Evolutionary conservation across 202 grass and related monocot species (phyloP).

Genomic region (Carex sylvatica): DNA sequence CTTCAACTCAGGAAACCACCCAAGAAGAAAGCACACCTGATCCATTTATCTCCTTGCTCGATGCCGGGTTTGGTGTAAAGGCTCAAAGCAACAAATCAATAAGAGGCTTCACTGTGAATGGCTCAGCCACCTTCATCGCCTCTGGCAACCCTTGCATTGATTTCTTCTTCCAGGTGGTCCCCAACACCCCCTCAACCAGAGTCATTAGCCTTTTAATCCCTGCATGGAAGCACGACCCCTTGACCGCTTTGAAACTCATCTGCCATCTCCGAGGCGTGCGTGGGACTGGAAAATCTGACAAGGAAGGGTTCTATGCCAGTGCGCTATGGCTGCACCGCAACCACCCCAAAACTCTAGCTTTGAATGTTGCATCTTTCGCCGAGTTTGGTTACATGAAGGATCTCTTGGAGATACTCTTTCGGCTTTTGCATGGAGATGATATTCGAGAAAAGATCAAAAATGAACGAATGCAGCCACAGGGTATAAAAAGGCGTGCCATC

Average conservation of each 20-base stretch:
- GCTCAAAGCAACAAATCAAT: neutral
- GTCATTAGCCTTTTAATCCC: constrained; percentile 16
- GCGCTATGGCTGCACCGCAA: constrained; percentile 46
- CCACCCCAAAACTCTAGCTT: constrained; percentile 51
- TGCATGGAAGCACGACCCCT: constrained; percentile 38
- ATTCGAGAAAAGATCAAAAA: neutral
- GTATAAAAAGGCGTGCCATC: neutral
- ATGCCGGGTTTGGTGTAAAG: constrained; percentile 14
- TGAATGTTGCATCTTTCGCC: constrained; percentile 35
- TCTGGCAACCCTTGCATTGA: constrained; percentile 57
- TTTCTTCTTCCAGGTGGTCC: constrained; percentile 69
- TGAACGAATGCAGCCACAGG: neutral
- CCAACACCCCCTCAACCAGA: constrained; percentile 3
- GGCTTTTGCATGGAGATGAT: constrained; percentile 37
- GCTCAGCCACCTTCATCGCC: constrained; percentile 38
- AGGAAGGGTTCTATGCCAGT: constrained; percentile 42
- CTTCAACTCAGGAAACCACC: neutral
- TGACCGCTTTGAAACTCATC: constrained; percentile 46
- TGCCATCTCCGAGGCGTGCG: constrained; percentile 59
- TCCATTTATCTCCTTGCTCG: neutral
- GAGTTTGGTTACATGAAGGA: constrained; percentile 61
- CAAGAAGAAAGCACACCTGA: neutral
- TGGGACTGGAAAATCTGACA: constrained; percentile 51
- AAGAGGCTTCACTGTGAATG: constrained; percentile 35
- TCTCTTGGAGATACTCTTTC: constrained; percentile 53